These are phyloP conservation scores for Cercospora sp. DNA, from an alignment of 2,329 filamentous ascomycete species.

Conservation along the genomic window DNA sequence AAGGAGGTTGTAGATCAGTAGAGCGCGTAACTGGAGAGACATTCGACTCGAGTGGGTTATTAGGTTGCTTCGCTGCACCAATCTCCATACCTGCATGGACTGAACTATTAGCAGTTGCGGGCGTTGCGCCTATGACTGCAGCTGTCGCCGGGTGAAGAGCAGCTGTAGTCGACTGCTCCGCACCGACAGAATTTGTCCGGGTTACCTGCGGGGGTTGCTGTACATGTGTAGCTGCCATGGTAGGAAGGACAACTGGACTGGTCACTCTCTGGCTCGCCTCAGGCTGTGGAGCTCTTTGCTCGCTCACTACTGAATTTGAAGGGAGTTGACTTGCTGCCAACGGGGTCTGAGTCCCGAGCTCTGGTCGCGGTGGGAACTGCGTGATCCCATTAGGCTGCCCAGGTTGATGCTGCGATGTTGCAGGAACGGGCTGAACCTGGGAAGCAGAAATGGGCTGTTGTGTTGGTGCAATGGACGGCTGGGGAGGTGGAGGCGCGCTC, in stretches of 20 bases:
- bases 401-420: neutral
- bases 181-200: neutral
- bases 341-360: neutral
- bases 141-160: neutral
- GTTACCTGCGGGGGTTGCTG: neutral
- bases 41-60: neutral
- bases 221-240: neutral
- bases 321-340: neutral
- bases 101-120: neutral
- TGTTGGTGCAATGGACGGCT: neutral
- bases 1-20: neutral
- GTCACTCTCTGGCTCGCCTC: neutral
- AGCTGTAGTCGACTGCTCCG: neutral
- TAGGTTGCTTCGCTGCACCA: neutral
- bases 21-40: neutral
- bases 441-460: neutral
- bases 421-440: neutral
- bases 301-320: neutral
- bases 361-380: neutral
- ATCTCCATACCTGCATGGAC: neutral
- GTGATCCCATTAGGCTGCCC: neutral
- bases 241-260: neutral
- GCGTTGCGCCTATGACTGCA: neutral
- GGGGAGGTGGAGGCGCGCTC: neutral
- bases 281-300: neutral